These are phyloP conservation scores for Castanopsis chinensis DNA, from an alignment of 306 rosid species.

Conservation along the genomic window DNA sequence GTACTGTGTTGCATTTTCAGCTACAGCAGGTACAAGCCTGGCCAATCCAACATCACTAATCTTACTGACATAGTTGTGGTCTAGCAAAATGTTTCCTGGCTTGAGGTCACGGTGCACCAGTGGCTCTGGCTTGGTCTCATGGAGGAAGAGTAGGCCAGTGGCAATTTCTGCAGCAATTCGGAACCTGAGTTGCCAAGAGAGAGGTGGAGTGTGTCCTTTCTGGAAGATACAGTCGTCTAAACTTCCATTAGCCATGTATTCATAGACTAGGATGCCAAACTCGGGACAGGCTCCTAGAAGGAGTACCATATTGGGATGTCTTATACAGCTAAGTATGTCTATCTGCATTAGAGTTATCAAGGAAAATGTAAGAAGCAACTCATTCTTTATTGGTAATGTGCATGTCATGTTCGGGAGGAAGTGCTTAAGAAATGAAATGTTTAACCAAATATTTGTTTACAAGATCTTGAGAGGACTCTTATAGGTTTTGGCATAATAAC, in stretches of 20 bases:
- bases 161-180: slow-evolving; percentile 79
- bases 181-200: slow-evolving; percentile 76
- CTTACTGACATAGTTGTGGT: slow-evolving; percentile 71
- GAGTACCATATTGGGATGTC: slow-evolving; percentile 98
- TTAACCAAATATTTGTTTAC: neutral
- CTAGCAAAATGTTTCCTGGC: slow-evolving; percentile 85
- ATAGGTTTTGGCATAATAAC: neutral
- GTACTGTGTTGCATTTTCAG: slow-evolving; percentile 80
- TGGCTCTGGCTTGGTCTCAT: slow-evolving; percentile 95
- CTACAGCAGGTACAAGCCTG: slow-evolving; percentile 76
- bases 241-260: slow-evolving; percentile 95
- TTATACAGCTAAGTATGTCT: slow-evolving; percentile 84
- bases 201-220: slow-evolving; percentile 37
- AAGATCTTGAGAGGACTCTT: neutral
- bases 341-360: slow-evolving; percentile 46
- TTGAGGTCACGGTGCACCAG: slow-evolving; percentile 94
- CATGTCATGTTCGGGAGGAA: neutral
- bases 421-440: neutral
- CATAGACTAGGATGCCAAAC: slow-evolving; percentile 75
- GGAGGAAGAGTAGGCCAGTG: slow-evolving; percentile 82
- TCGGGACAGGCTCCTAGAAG: slow-evolving; percentile 96
- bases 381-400: neutral
- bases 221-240: slow-evolving; percentile 62
- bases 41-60: slow-evolving; percentile 91
- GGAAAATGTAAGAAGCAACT: neutral